These are phyloP conservation scores for Heterobasidion irregulare DNA, from an alignment of 1,284 basidiomycete genomes.

Conservation along the genomic window DNA sequence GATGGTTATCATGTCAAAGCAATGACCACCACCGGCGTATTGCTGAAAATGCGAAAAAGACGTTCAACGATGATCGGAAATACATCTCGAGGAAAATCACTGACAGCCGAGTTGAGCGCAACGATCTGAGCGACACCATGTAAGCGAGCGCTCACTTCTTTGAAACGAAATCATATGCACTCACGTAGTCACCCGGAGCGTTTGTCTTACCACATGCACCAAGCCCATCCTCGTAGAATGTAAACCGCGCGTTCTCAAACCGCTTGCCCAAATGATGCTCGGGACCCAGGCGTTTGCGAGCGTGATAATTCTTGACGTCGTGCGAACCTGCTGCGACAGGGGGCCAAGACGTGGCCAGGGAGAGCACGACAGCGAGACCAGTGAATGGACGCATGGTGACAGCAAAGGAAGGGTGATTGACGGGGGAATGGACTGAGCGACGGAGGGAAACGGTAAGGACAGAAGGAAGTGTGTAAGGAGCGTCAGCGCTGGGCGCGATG, in stretches of 20 bases:
- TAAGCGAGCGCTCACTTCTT: neutral
- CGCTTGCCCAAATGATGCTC: conserved; percentile 13
- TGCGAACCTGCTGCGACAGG: neutral
- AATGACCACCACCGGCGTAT: conserved; percentile 47
- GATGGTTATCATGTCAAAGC: conserved; percentile 60
- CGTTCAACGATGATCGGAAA: neutral
- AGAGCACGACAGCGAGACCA: conserved; percentile 8
- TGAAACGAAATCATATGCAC: conserved; percentile 3
- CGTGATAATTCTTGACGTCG: neutral
- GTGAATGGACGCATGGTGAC: conserved; percentile 7
- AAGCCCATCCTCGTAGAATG: conserved; percentile 24
- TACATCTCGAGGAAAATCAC: neutral
- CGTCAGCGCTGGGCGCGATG: neutral
- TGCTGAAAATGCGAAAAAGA: conserved; percentile 22
- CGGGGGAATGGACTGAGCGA: neutral
- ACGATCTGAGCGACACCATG: neutral
- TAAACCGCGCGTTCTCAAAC: conserved; percentile 21
- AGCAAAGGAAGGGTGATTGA: neutral
- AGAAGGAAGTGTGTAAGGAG: neutral
- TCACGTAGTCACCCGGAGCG: conserved; percentile 24
- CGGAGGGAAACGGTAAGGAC: neutral
- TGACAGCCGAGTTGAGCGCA: neutral
- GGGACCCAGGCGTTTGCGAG: neutral
- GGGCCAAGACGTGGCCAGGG: conserved; percentile 7
- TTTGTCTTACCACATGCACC: conserved; percentile 30